Conservation (phyloP, 2,329 filamentous ascomycete species). For the Penicillium sp. region DNA sequence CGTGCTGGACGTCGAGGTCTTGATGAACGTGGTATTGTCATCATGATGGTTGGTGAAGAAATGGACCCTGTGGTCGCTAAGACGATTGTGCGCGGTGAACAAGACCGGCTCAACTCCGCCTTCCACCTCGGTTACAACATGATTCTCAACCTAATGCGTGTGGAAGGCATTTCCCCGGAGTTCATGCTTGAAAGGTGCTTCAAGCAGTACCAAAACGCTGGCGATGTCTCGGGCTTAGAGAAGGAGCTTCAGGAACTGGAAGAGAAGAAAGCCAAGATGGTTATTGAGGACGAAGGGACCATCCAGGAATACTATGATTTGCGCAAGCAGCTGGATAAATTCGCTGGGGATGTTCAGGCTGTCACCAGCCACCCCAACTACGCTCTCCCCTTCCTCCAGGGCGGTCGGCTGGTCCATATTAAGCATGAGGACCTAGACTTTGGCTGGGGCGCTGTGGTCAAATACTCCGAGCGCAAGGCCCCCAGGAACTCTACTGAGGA, state of each 20-base stretch:
- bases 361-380: slow-evolving; percentile 91
- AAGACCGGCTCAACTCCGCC: slow-evolving; percentile 94
- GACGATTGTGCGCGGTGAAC: slow-evolving; percentile 90
- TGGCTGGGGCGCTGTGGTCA: slow-evolving; percentile 87
- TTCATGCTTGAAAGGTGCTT: slow-evolving; percentile 99
- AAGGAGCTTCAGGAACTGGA: slow-evolving; percentile 77
- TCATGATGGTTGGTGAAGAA: slow-evolving; percentile 98
- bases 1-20: slow-evolving; percentile 94
- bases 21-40: slow-evolving; percentile 95
- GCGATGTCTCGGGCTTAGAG: slow-evolving; percentile 77
- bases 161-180: slow-evolving; percentile 98
- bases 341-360: slow-evolving; percentile 81
- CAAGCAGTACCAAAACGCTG: slow-evolving; percentile 95
- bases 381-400: slow-evolving; percentile 76
- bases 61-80: slow-evolving; percentile 94
- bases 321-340: slow-evolving; percentile 74
- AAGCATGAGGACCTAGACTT: slow-evolving; percentile 78
- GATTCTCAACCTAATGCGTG: slow-evolving; percentile 91
- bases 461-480: slow-evolving; percentile 62
- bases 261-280: slow-evolving; percentile 64
- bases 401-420: slow-evolving; percentile 81
- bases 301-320: slow-evolving; percentile 94
- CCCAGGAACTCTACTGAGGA: slow-evolving; percentile 64
- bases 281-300: slow-evolving; percentile 78
- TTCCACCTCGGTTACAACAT: slow-evolving; percentile 99